Evolutionary conservation across 2,329 filamentous ascomycete genomes (phyloP), one percentile per base, ranked within the genome.

Genomic region (Sporothrix curviconia): DNA sequence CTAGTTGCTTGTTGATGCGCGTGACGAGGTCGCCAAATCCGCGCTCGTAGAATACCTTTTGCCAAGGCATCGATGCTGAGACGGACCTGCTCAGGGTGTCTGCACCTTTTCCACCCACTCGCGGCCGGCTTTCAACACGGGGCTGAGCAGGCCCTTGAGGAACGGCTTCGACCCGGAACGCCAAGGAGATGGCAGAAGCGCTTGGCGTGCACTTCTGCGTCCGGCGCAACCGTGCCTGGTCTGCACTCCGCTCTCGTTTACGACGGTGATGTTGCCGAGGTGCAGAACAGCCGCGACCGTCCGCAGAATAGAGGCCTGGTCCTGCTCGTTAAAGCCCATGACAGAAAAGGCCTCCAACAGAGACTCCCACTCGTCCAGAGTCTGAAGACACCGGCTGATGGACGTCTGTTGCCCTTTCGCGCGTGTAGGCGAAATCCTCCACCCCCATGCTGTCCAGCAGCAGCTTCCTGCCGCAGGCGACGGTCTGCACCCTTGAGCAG

Each of bases 21-120:
- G 83, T 84, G 3, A 99, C 95, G 3, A 99, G 82, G 64, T 96
- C 89, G 28, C 94, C 92, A 66, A 99, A 99, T 0, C 89, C 88
- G 60, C 95, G 89, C 71, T 99, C 94, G 69, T 99, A 99, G 64
- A n/a, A 99, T 95, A 73, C 94, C 94, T 72, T 99, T 99, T 7
- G 94, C 85, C 15, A 99, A 78, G 15, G 94, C 92, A 72, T 97
- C 91, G 44, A 99, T 82, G 3, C 89, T 83, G 9, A 96, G 83
- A 24, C 90, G 87, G 44, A 96, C 95, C 70, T 99, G 94, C 63
- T 99, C 95, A 0, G 94, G n/a, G 92, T 1, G 92, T 97, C 69
- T 99, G 94, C 1, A 95, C 92, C 70, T 97, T 99, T 69, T 97
- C 92, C 2, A 99, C 94, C 94, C 92, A 97, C 74, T 99, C 94